Percentiles rank a stretch among this genome's conserved stretches.
phyloP scores from a whole-genome alignment of 306 rosid genomes.

The Trifolium subterraneum region DNA sequence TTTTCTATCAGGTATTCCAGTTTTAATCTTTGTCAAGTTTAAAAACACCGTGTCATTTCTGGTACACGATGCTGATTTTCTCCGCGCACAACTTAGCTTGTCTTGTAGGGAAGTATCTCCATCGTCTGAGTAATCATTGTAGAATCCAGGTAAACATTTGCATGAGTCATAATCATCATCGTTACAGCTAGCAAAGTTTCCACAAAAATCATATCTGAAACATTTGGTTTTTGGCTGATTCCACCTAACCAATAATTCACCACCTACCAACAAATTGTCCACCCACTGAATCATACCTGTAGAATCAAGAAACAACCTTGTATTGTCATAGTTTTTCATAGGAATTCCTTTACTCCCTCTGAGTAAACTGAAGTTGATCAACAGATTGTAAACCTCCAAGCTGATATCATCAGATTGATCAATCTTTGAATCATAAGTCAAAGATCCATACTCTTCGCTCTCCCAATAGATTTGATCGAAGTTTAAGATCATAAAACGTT shows the following conservation, averaged over 20 bases:
- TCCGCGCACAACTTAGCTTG: background rate
- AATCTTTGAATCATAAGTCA: background rate
- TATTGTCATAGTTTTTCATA: background rate
- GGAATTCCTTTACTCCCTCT: background rate
- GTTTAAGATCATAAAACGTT: background rate
- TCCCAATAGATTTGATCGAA: background rate
- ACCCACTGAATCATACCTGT: background rate
- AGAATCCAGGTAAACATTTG: slow-evolving; percentile 53
- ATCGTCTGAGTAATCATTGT: background rate
- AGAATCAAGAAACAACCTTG: slow-evolving; percentile 31
- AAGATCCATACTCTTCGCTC: background rate
- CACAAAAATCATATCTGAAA: slow-evolving; percentile 30
- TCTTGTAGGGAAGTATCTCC: background rate
- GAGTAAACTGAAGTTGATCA: background rate
- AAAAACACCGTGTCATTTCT: background rate
- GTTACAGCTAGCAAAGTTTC: slow-evolving; percentile 45
- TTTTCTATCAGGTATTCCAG: background rate
- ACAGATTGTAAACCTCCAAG: background rate
- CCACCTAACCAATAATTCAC: accelerated
- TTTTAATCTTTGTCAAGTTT: slow-evolving; percentile 16
- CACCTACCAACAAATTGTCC: accelerated
- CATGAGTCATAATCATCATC: background rate
- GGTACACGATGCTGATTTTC: background rate
- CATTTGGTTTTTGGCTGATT: slow-evolving; percentile 18
- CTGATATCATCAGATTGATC: background rate